These are phyloP conservation scores for Metarhizium album DNA, from an alignment of 2,329 filamentous ascomycete species.

Conservation along the genomic window DNA sequence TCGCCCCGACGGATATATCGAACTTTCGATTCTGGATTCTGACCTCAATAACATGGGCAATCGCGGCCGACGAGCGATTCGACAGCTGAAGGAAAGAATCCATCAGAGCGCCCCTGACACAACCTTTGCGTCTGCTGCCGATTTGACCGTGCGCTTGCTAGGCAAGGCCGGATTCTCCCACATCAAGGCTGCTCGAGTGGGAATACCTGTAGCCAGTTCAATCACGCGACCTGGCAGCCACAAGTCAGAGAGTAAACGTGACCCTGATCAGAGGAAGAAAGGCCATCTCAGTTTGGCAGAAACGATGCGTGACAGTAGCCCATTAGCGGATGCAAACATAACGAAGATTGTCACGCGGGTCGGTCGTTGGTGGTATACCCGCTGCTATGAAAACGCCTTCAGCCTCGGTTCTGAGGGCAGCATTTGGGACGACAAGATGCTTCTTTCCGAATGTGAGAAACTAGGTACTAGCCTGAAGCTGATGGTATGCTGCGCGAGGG, in stretches of 20 bases:
- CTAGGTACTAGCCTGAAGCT: slow-evolving; percentile 81
- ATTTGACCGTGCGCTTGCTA: slow-evolving; percentile 54
- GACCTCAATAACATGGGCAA: slow-evolving; percentile 78
- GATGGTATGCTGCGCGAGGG: slow-evolving; percentile 83
- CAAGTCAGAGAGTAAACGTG: slow-evolving; percentile 9
- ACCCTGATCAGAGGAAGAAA: slow-evolving; percentile 23
- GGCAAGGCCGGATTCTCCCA: slow-evolving; percentile 60
- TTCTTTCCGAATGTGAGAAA: slow-evolving; percentile 78
- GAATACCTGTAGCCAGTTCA: slow-evolving; percentile 57
- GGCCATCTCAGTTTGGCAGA: slow-evolving; percentile 50
- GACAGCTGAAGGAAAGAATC: slow-evolving; percentile 61
- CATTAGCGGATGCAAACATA: slow-evolving; percentile 70
- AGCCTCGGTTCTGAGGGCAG: slow-evolving; percentile 35
- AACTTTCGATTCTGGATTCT: slow-evolving; percentile 66
- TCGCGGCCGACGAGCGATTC: slow-evolving; percentile 55
- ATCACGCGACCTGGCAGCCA: slow-evolving; percentile 22
- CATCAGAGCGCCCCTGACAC: slow-evolving; percentile 48
- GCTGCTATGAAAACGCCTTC: slow-evolving; percentile 72
- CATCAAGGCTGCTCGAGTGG: slow-evolving; percentile 66
- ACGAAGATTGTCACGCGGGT: slow-evolving; percentile 87
- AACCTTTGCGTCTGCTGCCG: slow-evolving; percentile 48
- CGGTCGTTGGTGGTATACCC: slow-evolving; percentile 91
- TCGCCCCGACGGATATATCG: slow-evolving; percentile 68
- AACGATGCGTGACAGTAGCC: slow-evolving; percentile 60
- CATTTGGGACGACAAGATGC: slow-evolving; percentile 67